These are phyloP conservation scores for Cercophora scortea DNA, from an alignment of 495 filamentous ascomycete species.

Conservation along the genomic window DNA sequence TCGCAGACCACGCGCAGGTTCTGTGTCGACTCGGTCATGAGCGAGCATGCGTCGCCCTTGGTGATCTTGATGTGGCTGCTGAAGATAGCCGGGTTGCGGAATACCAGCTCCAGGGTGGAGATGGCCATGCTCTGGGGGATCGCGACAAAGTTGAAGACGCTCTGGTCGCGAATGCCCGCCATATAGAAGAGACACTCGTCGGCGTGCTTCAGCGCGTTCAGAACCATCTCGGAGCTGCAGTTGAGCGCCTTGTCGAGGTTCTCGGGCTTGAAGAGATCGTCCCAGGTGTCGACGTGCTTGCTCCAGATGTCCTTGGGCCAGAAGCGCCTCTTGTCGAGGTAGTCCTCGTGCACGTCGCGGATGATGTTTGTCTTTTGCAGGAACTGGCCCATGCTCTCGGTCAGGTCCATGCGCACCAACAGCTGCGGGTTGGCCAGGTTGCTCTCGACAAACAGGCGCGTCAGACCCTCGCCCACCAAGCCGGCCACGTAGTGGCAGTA, in stretches of 20 bases:
- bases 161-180: slow-evolving; percentile 90
- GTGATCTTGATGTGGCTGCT: slow-evolving; percentile 89
- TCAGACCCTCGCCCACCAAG: slow-evolving; percentile 87
- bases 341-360: slow-evolving; percentile 86
- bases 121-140: slow-evolving; percentile 99
- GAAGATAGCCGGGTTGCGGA: slow-evolving; percentile 86
- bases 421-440: slow-evolving; percentile 81
- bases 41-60: slow-evolving; percentile 82
- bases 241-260: slow-evolving; percentile 73
- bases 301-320: slow-evolving; percentile 95
- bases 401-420: slow-evolving; percentile 65
- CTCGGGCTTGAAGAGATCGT: slow-evolving; percentile 79
- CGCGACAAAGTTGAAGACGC: slow-evolving; percentile 98
- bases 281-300: slow-evolving; percentile 83
- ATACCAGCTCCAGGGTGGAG: slow-evolving; percentile 83
- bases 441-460: slow-evolving; percentile 82
- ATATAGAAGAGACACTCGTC: slow-evolving; percentile 97
- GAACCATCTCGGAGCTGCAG: slow-evolving; percentile 90
- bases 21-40: slow-evolving; percentile 89
- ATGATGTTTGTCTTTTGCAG: slow-evolving; percentile 99
- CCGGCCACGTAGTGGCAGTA: slow-evolving; percentile 99
- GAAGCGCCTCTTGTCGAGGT: slow-evolving; percentile 77
- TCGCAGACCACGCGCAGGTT: slow-evolving; percentile 74
- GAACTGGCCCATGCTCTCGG: slow-evolving; percentile 95
- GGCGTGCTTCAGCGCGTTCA: slow-evolving; percentile 77